Base-by-base conservation (phyloP, 768 basidiomycete species). In the Hypsizygus marmoreus region DNA sequence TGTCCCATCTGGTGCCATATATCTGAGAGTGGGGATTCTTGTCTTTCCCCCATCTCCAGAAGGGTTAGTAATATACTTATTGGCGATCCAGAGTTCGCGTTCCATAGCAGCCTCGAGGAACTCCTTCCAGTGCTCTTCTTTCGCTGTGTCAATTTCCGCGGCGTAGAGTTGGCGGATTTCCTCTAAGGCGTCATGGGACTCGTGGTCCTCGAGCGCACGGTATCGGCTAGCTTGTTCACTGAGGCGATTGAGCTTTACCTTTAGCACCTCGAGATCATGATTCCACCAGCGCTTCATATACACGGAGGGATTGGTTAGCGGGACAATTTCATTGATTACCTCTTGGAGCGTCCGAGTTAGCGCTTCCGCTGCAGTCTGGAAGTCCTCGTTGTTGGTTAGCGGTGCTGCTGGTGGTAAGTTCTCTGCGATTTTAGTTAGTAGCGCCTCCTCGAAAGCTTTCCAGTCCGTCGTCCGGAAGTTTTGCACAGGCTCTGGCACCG, bases 381-480 rank as follows among this genome's bases (percentile, higher is more conserved):
- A 2, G 4, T 23, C 35, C 22, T 53, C 51, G 1, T 38, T 40
- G 0, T 23, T 57, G 0, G 59, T 25, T 25, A 63, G 64, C 2
- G 29, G 45, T 49, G 59, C 53, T 1, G 61, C 59, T 0, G 33
- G 57, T 64, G 64, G 68, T 1, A 68, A 36, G 3, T 53, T 44
- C 0, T 24, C 24, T 1, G 17, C 30, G 0, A 41, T 0, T 17
- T 14, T 3, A 44, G 36, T 4, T 52, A 32, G 26, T 0, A 57
- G 45, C 0, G 63, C 45, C 10, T 62, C 57, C 1, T 67, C 51
- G 39, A 53, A 72, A 0, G 59, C 43, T 1, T 42, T 40, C 60
- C 60, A 67, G 40, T 65, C 58, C 3, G 46, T 41, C 9, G n/a
- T 45, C 11, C 54, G 40, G 48, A 45, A 70, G 49, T 65, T 63